Conservation (phyloP, 2,329 filamentous ascomycete genomes). For the Xylaria polymorpha region DNA sequence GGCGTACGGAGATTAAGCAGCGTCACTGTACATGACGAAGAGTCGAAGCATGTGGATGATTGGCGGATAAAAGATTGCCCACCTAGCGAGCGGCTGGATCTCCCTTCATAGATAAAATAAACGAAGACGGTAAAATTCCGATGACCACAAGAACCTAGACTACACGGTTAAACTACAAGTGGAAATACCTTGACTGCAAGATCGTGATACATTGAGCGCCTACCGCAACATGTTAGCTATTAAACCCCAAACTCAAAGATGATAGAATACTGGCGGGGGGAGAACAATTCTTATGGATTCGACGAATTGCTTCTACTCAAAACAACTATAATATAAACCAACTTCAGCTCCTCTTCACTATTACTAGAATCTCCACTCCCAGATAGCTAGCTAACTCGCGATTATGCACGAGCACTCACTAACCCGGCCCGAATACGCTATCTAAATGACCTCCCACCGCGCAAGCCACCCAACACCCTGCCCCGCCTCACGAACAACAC, state of each 20-base stretch:
- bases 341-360: neutral
- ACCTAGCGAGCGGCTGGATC: neutral
- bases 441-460: slow-evolving; percentile 73
- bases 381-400: too few relatives aligned
- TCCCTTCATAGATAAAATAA: slow-evolving; percentile 20
- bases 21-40: neutral
- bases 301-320: neutral
- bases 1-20: neutral
- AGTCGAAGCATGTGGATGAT: neutral
- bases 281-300: neutral
- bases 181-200: neutral
- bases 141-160: neutral
- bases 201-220: neutral
- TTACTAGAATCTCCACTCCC: neutral
- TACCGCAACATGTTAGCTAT: neutral
- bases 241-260: too few relatives aligned
- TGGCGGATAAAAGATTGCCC: neutral
- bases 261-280: neutral
- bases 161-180: neutral
- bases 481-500: slow-evolving; percentile 85
- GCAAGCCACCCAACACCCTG: slow-evolving; percentile 82
- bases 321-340: neutral
- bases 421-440: too few relatives aligned
- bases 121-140: slow-evolving; percentile 8
- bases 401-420: too few relatives aligned